These are phyloP conservation scores for Paramecium octaurelia DNA, from an alignment of 73 alveolate genomes.

Conservation along the genomic window DNA sequence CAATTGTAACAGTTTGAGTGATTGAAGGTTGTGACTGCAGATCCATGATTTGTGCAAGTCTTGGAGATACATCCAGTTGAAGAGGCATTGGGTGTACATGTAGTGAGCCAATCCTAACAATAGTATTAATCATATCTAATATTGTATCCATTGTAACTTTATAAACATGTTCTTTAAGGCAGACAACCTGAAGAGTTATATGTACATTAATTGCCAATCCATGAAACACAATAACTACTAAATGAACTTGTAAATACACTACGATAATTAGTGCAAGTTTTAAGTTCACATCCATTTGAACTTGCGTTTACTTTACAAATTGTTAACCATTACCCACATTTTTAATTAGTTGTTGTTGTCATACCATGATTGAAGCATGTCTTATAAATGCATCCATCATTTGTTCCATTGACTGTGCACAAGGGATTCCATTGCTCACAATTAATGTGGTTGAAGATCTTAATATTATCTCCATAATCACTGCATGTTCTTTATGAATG, in stretches of 20 bases:
- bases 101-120: not conserved
- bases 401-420: not conserved
- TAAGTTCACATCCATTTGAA: not conserved
- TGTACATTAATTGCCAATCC: not conserved
- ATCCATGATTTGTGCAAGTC: slow-evolving; percentile 32
- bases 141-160: not conserved
- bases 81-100: not conserved
- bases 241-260: not conserved
- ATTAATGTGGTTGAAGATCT: not conserved
- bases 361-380: not conserved
- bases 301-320: not conserved
- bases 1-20: not conserved
- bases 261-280: slow-evolving; percentile 10
- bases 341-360: not conserved
- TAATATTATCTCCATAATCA: not conserved
- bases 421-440: not conserved
- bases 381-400: not conserved
- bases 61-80: not conserved
- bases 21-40: not conserved
- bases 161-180: not conserved
- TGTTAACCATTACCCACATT: not conserved
- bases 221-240: not conserved
- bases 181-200: not conserved
- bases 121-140: not conserved
- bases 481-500: not conserved